Evolutionary conservation across 2,329 filamentous ascomycete genomes (phyloP), one percentile per base, ranked within the genome.

Genomic region (Apiospora kogelbergensis): DNA sequence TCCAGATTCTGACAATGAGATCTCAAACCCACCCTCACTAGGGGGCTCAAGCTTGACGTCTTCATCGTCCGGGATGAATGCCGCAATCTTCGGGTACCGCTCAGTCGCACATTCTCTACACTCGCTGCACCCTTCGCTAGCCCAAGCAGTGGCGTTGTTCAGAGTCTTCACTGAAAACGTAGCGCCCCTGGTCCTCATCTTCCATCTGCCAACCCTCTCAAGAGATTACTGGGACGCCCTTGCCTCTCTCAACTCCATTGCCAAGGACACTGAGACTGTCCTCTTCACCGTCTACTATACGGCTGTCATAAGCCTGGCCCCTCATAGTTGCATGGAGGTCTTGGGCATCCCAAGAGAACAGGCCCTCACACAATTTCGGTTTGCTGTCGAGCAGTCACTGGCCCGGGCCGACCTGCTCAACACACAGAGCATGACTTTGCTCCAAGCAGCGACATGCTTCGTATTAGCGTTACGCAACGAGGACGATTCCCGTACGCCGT

Each of bases 121-220:
- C 22, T 68, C 71, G 9, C 72, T 73, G 9, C 74, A 77, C 53
- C 75, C 75, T 3, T 45, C 72, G 0, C 63, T 74, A 9, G 68
- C 75, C n/a, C 67, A 75, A 26, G 73, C 73, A 2, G 71, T 76
- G 64, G 68, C 42, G 17, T 69, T 76, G 11, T 76, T 74, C 60
- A 67, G 72, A 9, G 42, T 70, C 1, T 78, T 78, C 66, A 72
- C 67, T 9, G 75, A 77, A 6, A 76, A 74, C 33, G 74, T 78
- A 3, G 67, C 70, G 15, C 74, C 76, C 4, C 22, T 78, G 10
- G 72, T 76, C 5, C 73, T 70, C 63, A 74, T 77, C 26, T 79
- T 76, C 65, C 79, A 79, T 68, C 72, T 75, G 70, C 76, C 76
- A 1, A 76, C 75, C 1, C 44, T 75, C 20, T 71, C 71, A 22